Evolutionary conservation across 371 early-diverging fungal genomes (phyloP).

Genomic region (Chytridium lagenaria): DNA sequence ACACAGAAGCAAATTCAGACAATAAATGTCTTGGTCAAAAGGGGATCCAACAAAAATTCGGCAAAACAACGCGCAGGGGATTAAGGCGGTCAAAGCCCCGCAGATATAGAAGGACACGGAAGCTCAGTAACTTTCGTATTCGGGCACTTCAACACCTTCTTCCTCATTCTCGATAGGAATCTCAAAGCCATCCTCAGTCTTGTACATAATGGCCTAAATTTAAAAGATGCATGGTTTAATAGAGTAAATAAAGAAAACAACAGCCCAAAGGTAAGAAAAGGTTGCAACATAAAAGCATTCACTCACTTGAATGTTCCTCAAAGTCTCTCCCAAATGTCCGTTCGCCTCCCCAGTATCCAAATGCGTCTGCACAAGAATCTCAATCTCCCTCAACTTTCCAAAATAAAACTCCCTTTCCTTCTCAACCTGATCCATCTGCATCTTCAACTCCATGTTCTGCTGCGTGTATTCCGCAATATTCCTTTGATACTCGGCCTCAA

Average conservation of each 20-base stretch:
- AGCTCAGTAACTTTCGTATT: constrained; percentile 23
- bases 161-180: constrained; percentile 42
- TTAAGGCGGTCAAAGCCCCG: too few relatives aligned
- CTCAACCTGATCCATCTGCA: constrained; percentile 86
- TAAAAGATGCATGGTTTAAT: not conserved
- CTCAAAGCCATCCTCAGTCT: constrained; percentile 78
- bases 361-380: constrained; percentile 83
- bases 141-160: too few relatives aligned
- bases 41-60: too few relatives aligned
- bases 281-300: not conserved
- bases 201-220: constrained; percentile 28
- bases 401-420: constrained; percentile 97
- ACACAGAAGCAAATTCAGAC: too few relatives aligned
- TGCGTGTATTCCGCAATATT: constrained; percentile 58
- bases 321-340: constrained; percentile 18
- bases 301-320: constrained; percentile 79
- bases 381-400: constrained; percentile 88
- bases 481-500: constrained; percentile 56
- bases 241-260: not conserved
- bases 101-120: too few relatives aligned
- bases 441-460: constrained; percentile 78
- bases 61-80: too few relatives aligned
- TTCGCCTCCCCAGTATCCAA: constrained; percentile 42
- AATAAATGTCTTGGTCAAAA: too few relatives aligned
- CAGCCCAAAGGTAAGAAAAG: not conserved